Base-by-base conservation (phyloP, 2,329 filamentous ascomycete species). In the Xylaria sp. region DNA sequence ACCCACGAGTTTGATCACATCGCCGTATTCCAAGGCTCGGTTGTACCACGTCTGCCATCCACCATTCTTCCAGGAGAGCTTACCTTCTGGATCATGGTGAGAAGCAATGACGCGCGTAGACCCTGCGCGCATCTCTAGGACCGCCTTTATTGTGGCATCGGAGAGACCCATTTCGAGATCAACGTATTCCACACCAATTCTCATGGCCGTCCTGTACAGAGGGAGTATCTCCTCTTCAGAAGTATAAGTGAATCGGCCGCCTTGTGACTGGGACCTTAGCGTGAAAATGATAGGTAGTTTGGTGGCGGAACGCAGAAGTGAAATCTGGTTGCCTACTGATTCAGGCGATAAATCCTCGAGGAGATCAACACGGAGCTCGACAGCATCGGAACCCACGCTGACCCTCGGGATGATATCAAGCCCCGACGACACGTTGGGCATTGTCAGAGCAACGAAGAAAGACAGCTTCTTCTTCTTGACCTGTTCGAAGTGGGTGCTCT, bases 1-100 rank as follows among this genome's bases (percentile, higher is more conserved):
- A 48, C 96, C 96, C 6, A 98, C 91, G 46, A 99, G 89, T 83
- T 99, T 99, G 82, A 99, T 93, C 66, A 98, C 86, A 77, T 98
- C 94, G 57, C 95, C 96, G 75, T 93, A 93, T 77, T 97, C 92
- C 15, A 97, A 83, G 17, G 95, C 95, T 76, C 89, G 90, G 81
- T 97, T 97, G 84, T 97, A 98, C 81, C 90, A 91, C 33, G 90
- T 87, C 65, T 96, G 90, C 95, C 96, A 99, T 0, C 93, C 93
- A n/a, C 93, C 93, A 74, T 97, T 94, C 72, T 86, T 90, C 96
- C 96, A 99, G 1, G 93, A 95, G 20, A 98, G 84, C 26, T 86
- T 84, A 9, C 91, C 91, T 65, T 87, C 82, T 0, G 94, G 93
- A 78, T 99, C 96, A 79, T 99, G 96, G 79, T 99, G 95, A 0